Evolutionary conservation across 1,139 yeast species (phyloP).

Genomic region (Saccharomyces hybrid): DNA sequence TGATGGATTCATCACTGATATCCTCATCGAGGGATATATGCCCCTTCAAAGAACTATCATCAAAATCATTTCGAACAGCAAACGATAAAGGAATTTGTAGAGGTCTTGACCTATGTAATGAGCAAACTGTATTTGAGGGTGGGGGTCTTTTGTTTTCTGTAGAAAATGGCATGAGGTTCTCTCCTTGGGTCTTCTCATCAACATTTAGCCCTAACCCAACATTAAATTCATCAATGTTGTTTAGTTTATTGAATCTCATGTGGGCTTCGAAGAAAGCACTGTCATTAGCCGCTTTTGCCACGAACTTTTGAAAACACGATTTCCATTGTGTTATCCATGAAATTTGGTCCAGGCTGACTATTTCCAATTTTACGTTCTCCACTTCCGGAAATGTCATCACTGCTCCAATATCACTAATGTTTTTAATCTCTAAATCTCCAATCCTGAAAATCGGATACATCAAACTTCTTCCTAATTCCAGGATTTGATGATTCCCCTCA

Average conservation of each 20-base stretch:
- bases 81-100: background rate
- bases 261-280: background rate
- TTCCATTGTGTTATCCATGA: constrained; percentile 19
- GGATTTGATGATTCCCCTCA: constrained; percentile 6
- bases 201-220: background rate
- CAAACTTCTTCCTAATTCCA: constrained; percentile 31
- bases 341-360: constrained; percentile 13
- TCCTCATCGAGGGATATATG: background rate
- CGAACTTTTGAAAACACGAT: constrained; percentile 9
- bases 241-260: background rate
- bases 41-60: background rate
- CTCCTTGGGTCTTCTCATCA: background rate
- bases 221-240: background rate
- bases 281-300: constrained; percentile 2
- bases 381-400: constrained; percentile 12
- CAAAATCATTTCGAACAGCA: background rate
- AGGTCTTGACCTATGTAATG: background rate
- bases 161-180: background rate
- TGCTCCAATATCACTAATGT: constrained; percentile 5
- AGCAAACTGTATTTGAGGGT: background rate
- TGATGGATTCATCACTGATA: background rate
- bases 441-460: constrained; percentile 32
- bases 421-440: constrained; percentile 26
- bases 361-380: constrained; percentile 8
- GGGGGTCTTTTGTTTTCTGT: background rate